Base-by-base conservation (phyloP, 2,329 filamentous ascomycete species). In the Alternaria sp. region DNA sequence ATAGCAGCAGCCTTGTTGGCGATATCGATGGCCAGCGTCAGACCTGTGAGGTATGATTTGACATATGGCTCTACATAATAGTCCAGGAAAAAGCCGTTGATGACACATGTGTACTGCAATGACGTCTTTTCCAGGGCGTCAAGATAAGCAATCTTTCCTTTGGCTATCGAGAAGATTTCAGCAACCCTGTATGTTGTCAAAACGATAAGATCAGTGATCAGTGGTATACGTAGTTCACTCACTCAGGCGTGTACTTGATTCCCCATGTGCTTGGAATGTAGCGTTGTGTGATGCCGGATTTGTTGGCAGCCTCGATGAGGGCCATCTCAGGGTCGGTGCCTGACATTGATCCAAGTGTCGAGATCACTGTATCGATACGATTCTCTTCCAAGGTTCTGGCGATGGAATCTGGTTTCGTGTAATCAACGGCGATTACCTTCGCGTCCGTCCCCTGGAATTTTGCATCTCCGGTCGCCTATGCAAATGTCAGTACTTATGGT, bases 201-300 rank as follows among this genome's bases (percentile, higher is more conserved):
- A 36, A 36, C 14, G 32, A 14, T 1, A 14, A 14, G 12, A 36
- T 16, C 14, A 7, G 2, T 16, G 32, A 16, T 12, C 2, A 36
- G 5, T 16, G 14, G 1, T 30, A 18, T 18, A 18, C 9, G 7
- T 38, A 8, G 7, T 18, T 10, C 8, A 16, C 34, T 36, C 14
- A 38, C 36, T 18, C n/a, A 10, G 36, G 36, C 8, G 16, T 38
- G 16, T 38, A 38, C 16, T 38, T 38, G 36, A 25, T 50, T 11
- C 64, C 66, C 64, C 64, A 70, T 8, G 34, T 45, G 32, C 60
- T 70, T 3, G 68, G 59, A 38, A 70, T 64, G 44, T 56, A 70
- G 18, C 68, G 64, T 51, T 59, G 64, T 16, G 68, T 70, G 8
- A 40, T 28, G 5, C 18, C 44, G 3, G 64, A 64, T 20, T 32